A percentile compares a stretch with the other conserved stretches of the same genome.
Conservation (phyloP, 2,329 filamentous ascomycete species). For the Verticillium isaacii region DNA sequence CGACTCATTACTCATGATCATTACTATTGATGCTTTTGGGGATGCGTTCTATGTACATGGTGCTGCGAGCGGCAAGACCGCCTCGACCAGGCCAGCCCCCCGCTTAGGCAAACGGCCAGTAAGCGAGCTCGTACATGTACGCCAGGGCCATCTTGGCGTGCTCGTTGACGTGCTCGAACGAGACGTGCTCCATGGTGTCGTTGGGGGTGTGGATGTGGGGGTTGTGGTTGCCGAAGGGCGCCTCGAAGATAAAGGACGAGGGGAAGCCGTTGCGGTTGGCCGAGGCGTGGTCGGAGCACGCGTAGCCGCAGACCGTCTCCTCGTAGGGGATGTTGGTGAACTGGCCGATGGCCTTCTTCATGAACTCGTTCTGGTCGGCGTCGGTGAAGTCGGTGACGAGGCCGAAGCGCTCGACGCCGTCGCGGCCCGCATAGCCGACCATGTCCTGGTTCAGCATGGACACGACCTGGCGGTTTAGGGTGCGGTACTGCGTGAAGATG, state of each 20-base stretch:
- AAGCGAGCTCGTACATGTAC: conserved; percentile 39
- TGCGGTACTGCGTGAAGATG: conserved; percentile 32
- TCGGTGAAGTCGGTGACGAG: conserved; percentile 36
- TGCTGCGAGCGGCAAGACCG: neutral
- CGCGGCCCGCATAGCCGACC: conserved; percentile 31
- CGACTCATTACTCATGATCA: neutral
- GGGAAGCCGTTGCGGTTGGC: conserved; percentile 63
- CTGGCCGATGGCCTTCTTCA: conserved; percentile 29
- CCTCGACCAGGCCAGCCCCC: neutral
- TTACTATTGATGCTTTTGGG: neutral
- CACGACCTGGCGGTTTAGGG: conserved; percentile 25
- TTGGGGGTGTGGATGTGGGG: conserved; percentile 70
- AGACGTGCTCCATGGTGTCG: conserved; percentile 66
- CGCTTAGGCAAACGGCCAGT: conserved; percentile 2
- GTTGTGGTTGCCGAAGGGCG: conserved; percentile 54
- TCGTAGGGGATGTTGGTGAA: conserved; percentile 35
- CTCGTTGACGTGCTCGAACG: conserved; percentile 61
- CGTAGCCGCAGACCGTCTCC: conserved; percentile 48
- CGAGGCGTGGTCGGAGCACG: conserved; percentile 65
- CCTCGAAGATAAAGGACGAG: conserved; percentile 60
- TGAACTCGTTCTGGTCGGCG: conserved; percentile 26
- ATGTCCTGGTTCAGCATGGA: conserved; percentile 41
- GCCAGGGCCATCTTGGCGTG: conserved; percentile 49
- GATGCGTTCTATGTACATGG: neutral
- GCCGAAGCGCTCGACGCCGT: conserved; percentile 26